Evolutionary conservation across 2,329 filamentous ascomycete species (phyloP).

Genomic region (Aspergillus sp.): DNA sequence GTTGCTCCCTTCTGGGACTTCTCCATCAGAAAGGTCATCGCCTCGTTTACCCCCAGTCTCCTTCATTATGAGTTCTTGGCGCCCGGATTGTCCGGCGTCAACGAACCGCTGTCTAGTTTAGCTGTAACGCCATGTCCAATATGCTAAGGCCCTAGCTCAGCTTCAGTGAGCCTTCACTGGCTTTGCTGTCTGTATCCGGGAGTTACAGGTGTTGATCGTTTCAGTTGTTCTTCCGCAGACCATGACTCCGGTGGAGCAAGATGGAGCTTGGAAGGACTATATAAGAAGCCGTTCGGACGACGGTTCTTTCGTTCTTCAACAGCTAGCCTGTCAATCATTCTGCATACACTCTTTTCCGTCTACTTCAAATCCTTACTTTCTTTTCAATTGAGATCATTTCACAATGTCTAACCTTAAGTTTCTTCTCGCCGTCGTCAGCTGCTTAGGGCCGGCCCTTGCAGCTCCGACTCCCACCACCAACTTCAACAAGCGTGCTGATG

Average conservation of each 20-base stretch:
- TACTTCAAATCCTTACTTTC: constrained; percentile 8
- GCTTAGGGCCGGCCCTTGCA: constrained; percentile 26
- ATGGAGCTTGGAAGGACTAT: constrained; percentile 1
- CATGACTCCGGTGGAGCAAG: not conserved
- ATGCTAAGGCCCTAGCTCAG: not conserved
- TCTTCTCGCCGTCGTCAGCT: constrained; percentile 22
- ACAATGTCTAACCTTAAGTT: constrained; percentile 27
- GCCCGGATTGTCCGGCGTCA: not conserved
- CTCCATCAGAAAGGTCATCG: not conserved
- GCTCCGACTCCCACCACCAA: constrained; percentile 24
- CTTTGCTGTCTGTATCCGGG: not conserved
- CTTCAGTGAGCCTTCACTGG: not conserved
- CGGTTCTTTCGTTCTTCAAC: constrained; percentile 8
- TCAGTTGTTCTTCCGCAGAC: constrained; percentile 6
- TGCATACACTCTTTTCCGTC: constrained; percentile 3
- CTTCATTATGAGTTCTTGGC: not conserved
- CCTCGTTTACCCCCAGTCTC: not conserved
- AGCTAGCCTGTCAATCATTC: constrained; percentile 11
- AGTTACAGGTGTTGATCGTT: constrained; percentile 3
- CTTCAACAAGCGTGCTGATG: constrained; percentile 28
- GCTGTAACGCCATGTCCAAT: not conserved
- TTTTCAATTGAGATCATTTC: not conserved
- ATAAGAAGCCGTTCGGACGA: constrained; percentile 5
- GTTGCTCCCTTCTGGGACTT: not conserved
- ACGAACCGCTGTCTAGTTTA: not conserved